Conservation (phyloP, 2,329 filamentous ascomycete species). For the Colletotrichum filicis region DNA sequence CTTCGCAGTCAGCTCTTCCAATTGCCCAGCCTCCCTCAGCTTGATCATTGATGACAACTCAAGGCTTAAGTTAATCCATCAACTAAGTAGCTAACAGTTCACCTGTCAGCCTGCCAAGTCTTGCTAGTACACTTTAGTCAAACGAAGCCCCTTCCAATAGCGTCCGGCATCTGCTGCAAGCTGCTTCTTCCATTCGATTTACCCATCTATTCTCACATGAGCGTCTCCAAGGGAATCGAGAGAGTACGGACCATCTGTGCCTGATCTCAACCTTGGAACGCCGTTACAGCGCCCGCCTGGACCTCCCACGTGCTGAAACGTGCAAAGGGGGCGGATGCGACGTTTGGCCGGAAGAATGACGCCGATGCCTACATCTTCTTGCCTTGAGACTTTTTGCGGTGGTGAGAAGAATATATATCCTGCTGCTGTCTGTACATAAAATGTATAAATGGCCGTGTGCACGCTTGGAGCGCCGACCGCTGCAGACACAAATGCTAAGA, state of each 20-base stretch:
- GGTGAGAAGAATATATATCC: neutral
- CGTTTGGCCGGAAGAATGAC: constrained; percentile 13
- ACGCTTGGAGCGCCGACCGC: neutral
- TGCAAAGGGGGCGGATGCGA: constrained; percentile 26
- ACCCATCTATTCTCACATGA: too few species aligned
- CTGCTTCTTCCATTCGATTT: neutral
- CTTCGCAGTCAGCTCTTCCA: neutral
- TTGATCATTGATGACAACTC: neutral
- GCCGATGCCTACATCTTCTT: neutral
- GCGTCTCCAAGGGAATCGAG: neutral
- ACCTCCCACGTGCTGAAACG: constrained; percentile 30
- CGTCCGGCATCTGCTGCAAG: neutral
- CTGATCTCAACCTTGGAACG: constrained; percentile 6
- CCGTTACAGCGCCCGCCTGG: constrained; percentile 28
- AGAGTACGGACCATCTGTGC: constrained; percentile 15
- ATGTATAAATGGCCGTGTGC: neutral
- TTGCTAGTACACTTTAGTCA: neutral
- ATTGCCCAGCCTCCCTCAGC: neutral
- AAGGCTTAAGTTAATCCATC: neutral
- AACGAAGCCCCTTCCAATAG: neutral
- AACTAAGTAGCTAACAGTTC: too few species aligned
- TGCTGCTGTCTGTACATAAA: neutral
- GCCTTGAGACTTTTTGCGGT: neutral
- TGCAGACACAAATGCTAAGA: neutral
- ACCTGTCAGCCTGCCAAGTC: neutral